Evolutionary conservation across 305 asterid species (phyloP).

Genomic region (Solanum aculeatissimum): DNA sequence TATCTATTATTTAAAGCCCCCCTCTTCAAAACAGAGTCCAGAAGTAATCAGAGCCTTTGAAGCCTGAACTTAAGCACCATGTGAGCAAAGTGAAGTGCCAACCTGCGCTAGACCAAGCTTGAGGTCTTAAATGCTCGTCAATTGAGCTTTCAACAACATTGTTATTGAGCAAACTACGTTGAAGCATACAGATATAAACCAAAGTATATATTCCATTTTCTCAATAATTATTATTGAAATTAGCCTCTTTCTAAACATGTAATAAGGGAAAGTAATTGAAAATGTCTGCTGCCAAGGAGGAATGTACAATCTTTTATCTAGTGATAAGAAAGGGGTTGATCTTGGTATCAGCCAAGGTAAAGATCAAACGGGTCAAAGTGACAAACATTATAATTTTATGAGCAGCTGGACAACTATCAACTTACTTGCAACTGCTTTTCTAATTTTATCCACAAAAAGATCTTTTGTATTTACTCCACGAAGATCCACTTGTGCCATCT

Average conservation of each 20-base stretch:
- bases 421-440: conserved; percentile 71
- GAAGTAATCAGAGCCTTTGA: neutral
- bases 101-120: neutral
- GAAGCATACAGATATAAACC: neutral
- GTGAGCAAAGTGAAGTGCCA: neutral
- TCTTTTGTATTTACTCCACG: conserved; percentile 50
- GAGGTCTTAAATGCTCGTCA: neutral
- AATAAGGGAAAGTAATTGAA: neutral
- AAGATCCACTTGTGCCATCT: conserved; percentile 75
- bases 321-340: neutral
- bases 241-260: neutral
- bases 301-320: neutral
- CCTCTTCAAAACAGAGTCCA: neutral
- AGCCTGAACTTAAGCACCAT: neutral
- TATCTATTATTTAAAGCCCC: neutral
- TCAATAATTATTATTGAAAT: neutral
- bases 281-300: neutral
- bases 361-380: neutral
- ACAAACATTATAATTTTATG: neutral
- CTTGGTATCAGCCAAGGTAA: neutral
- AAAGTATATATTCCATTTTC: neutral
- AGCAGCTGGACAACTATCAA: conserved; percentile 7
- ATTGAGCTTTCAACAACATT: neutral
- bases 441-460: conserved; percentile 53
- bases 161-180: neutral